A percentile compares a stretch with the other conserved stretches of the same genome.
Conservation (phyloP, 1,139 yeast genomes). For the Saccharomyces hybrid region DNA sequence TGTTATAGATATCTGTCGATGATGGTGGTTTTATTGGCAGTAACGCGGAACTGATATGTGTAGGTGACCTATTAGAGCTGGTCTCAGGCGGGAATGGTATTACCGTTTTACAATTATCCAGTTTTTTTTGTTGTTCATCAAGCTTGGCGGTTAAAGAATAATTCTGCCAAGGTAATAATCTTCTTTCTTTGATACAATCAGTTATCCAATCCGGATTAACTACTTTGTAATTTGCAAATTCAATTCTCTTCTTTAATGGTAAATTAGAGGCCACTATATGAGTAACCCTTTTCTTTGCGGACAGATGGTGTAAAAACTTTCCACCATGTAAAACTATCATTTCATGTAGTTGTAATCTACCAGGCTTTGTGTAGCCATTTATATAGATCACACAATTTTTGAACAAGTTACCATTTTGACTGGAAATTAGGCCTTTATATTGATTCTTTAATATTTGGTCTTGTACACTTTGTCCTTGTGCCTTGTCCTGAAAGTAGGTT, state of each 20-base stretch:
- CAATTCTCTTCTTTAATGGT: constrained; percentile 66
- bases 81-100: not conserved
- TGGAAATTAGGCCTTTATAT: constrained; percentile 37
- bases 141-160: constrained; percentile 48
- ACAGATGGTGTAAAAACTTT: constrained; percentile 55
- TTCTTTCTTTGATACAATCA: constrained; percentile 47
- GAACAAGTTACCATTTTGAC: constrained; percentile 42
- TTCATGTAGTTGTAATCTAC: constrained; percentile 62
- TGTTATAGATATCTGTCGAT: not conserved
- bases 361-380: constrained; percentile 81
- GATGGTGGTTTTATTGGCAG: not conserved
- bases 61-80: constrained; percentile 4
- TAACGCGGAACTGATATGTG: not conserved
- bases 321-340: constrained; percentile 78
- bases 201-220: constrained; percentile 79
- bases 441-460: constrained; percentile 49
- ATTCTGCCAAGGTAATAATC: constrained; percentile 58
- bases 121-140: constrained; percentile 42
- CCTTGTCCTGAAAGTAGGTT: constrained; percentile 62
- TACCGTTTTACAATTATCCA: constrained; percentile 1
- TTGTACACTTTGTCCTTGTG: constrained; percentile 57
- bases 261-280: constrained; percentile 76
- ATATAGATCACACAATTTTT: constrained; percentile 60
- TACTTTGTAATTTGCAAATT: constrained; percentile 62
- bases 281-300: constrained; percentile 66